Conservation (phyloP, 2,329 filamentous ascomycete species). For the Elsinoe arachidis region DNA sequence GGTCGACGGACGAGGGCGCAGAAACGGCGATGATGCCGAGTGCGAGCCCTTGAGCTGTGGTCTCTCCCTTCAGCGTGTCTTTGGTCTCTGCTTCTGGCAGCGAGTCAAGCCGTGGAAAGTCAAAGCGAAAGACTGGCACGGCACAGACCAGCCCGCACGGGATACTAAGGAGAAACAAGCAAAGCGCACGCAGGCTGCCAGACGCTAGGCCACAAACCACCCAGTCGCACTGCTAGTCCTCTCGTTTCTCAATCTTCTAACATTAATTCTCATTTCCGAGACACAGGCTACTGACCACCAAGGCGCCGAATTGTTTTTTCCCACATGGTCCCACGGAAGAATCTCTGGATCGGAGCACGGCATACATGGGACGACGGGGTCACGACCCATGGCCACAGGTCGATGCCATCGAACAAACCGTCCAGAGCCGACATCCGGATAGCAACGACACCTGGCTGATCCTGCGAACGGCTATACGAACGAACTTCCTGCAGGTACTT, state of each 20-base stretch:
- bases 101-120: background rate
- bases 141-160: too few relatives aligned
- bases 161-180: background rate
- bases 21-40: slow-evolving; percentile 10
- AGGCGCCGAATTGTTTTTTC: background rate
- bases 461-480: slow-evolving; percentile 1
- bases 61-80: too few relatives aligned
- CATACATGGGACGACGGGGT: too few relatives aligned
- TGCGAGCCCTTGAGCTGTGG: background rate
- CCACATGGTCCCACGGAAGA: background rate
- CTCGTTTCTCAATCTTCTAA: slow-evolving; percentile 10
- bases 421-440: slow-evolving; percentile 1
- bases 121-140: background rate
- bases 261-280: slow-evolving; percentile 10
- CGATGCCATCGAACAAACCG: too few relatives aligned
- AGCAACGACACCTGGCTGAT: background rate
- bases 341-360: background rate
- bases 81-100: background rate
- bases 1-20: background rate
- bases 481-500: slow-evolving; percentile 9
- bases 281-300: slow-evolving; percentile 2
- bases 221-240: slow-evolving; percentile 3
- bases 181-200: background rate
- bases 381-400: too few relatives aligned
- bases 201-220: background rate